Base-by-base conservation (phyloP, 2,329 filamentous ascomycete species). In the Pseudogymnoascus pannorum region DNA sequence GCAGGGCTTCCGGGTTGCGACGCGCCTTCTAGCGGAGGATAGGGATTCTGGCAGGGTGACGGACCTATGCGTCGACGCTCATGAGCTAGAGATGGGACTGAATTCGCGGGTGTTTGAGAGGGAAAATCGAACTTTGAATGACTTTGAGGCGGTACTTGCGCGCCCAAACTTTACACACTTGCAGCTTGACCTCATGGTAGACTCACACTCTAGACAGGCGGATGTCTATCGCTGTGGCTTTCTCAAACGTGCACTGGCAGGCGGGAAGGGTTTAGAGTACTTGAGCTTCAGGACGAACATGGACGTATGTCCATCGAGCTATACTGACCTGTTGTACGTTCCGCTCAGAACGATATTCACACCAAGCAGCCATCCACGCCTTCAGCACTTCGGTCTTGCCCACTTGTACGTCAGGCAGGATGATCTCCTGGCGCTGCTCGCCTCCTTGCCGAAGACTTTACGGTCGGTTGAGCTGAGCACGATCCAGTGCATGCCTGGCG, bases 1-100 rank as follows among this genome's bases (percentile, higher is more conserved):
- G 68, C 71, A 72, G 8, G 74, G 73, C 0, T 73, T 75, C 51
- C 68, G 66, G 11, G 59, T 69, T 24, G 51, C 72, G 7, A 68
- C 68, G 3, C 64, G 67, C 3, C 67, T 66, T 5, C 66, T 75
- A 9, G 66, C 71, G 1, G 61, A 64, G 16, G 42, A 8, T 29
- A 40, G 67, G 8, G 42, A 67, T 1, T 62, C 71, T 18, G 61
- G 62, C 4, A 60, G 42, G 7, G 42, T 79, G 12, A 63, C 70
- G 1, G 75, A 76, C 54, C 64, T 79, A 2, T 35, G 72, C 4
- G 12, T 78, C 5, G 72, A 77, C 54, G 66, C 63, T 2, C 64
- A 72, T 48, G 44, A 64, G 9, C 61, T 75, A 4, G 7, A 60
- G 2, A 73, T 69, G 0, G 73, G 74, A 1, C 63, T 77, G 0